phyloP scores from a whole-genome alignment of 768 basidiomycete genomes.

The Podaxis carcinomalis region DNA sequence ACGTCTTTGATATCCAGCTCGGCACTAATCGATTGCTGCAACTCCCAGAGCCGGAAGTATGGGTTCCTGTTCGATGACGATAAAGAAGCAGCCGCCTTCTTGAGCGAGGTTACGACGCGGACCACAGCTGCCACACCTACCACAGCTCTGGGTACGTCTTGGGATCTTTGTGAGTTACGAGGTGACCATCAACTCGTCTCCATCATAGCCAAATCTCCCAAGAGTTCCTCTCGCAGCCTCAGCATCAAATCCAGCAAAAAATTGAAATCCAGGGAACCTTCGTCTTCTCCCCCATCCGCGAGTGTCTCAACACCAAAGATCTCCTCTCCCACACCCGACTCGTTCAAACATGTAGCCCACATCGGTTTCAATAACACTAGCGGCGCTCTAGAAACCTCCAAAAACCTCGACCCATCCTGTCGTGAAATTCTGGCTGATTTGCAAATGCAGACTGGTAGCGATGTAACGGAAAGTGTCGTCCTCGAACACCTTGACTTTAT shows the following conservation, averaged over 20 bases:
- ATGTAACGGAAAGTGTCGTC: conserved; percentile 21
- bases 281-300: conserved; percentile 17
- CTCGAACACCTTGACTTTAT: conserved; percentile 26
- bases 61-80: conserved; percentile 51
- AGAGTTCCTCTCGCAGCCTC: conserved; percentile 19
- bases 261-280: conserved; percentile 8
- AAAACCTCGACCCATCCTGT: conserved; percentile 53
- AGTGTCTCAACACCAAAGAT: conserved; percentile 41
- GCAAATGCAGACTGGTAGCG: conserved; percentile 21
- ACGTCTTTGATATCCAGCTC: conserved; percentile 11
- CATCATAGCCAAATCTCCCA: conserved; percentile 12
- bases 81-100: conserved; percentile 39
- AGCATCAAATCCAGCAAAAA: conserved; percentile 27
- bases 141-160: background rate
- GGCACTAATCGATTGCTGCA: conserved; percentile 45
- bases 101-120: conserved; percentile 31
- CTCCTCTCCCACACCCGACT: conserved; percentile 52
- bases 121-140: conserved; percentile 6
- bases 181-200: conserved; percentile 6
- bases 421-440: conserved; percentile 34
- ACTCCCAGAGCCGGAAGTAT: conserved; percentile 42
- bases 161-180: conserved; percentile 17
- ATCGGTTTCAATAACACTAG: conserved; percentile 47
- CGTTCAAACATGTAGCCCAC: conserved; percentile 66
- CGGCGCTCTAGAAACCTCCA: conserved; percentile 49